Base-by-base conservation (phyloP, 257 asterid species). In the Asclepias syriaca region DNA sequence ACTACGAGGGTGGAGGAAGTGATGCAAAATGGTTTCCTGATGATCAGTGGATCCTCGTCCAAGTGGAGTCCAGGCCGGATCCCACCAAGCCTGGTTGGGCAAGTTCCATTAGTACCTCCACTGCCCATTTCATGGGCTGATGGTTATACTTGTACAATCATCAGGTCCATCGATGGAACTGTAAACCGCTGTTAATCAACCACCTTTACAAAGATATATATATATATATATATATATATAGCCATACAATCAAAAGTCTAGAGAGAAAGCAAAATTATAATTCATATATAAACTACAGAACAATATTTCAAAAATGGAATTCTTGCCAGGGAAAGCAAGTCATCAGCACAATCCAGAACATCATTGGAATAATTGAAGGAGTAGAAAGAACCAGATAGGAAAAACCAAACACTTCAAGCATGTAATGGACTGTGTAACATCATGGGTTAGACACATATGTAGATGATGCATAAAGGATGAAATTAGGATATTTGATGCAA, bases 11-110 rank as follows among this genome's bases (percentile, higher is more conserved):
- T 18, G 95, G 85, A 0, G 93, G 84, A 7, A 90, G 85, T 19
- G 83, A 84, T n/a, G 81, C 66, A 6, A 84, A 85, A 76, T 90
- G 98, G 97, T 92, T 90, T 65, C 96, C 98, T 2, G 91, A 90
- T 65, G 94, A 77, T 9, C 80, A 77, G 58, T 87, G 97, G 96
- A 83, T 92, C 98, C 98, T 14, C 98, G 97, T 14, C 97, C 98
- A 6, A 92, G 83, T 51, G 98, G 97, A 19, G 98, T 90, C 39
- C 97, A 92, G 80, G 92, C 88, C 74, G 98, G 97, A 16, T 72
- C 96, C 97, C 3, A 90, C 93, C 34, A 90, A 97, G 6, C 97
- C 98, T 1, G 97, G 98, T 12, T 92, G 97, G 97, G 84, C 98
- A 54, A 90, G 98, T 80, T 59, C 96, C 96, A 3, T 75, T 85